Conservation (phyloP, 1,139 yeast species). For the Pneumocystis wakefieldiae region DNA sequence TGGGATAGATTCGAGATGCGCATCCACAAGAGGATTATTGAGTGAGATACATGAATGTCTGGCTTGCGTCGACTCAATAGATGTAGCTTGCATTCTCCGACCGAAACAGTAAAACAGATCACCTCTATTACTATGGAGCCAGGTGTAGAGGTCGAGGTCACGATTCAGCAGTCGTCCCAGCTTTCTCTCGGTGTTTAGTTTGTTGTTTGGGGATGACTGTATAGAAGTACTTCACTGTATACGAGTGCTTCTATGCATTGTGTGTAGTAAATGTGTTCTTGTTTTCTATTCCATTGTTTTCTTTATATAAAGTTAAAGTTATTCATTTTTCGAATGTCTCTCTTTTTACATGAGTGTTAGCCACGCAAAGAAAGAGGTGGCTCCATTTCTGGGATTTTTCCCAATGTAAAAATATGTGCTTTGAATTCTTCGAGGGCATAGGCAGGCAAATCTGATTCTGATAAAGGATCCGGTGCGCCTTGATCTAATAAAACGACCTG, state of each 20-base stretch:
- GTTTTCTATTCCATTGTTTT: too few species aligned
- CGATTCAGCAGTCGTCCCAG: constrained; percentile 4
- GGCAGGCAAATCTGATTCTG: constrained; percentile 30
- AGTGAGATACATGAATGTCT: constrained; percentile 21
- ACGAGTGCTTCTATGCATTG: too few species aligned
- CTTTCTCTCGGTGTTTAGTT: not conserved
- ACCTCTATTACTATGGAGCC: constrained; percentile 70
- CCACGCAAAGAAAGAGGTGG: constrained; percentile 41
- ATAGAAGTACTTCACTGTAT: too few species aligned
- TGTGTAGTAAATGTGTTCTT: too few species aligned
- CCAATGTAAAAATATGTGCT: constrained; percentile 40
- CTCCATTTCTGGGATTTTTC: constrained; percentile 61
- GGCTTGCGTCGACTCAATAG: not conserved
- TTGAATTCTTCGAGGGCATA: constrained; percentile 37
- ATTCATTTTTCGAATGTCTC: not conserved
- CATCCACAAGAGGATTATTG: constrained; percentile 99
- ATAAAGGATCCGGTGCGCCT: not conserved
- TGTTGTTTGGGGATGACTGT: constrained; percentile 3
- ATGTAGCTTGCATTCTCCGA: constrained; percentile 73
- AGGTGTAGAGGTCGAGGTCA: constrained; percentile 28
- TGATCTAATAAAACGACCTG: not conserved
- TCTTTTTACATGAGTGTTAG: constrained; percentile 21
- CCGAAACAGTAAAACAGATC: constrained; percentile 84
- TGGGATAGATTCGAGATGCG: constrained; percentile 99
- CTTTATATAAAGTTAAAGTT: too few species aligned